phyloP scores from a whole-genome alignment of 257 asterid genomes.

The Schizonepeta tenuifolia region DNA sequence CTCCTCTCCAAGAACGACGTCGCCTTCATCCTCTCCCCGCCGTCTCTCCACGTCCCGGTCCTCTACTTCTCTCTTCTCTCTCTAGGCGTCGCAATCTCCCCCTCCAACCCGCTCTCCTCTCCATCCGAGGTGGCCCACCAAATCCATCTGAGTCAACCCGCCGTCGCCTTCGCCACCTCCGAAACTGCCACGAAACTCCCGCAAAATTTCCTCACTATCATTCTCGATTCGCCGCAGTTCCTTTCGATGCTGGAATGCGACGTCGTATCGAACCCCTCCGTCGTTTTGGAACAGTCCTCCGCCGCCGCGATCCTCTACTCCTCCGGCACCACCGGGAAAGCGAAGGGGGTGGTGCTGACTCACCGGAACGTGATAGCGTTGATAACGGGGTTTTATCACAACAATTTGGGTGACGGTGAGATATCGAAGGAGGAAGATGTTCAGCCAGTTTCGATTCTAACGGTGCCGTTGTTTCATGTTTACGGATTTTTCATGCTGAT shows the following conservation, averaged over 20 bases:
- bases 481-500: slow-evolving; percentile 82
- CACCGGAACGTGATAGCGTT: slow-evolving; percentile 75
- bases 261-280: slow-evolving; percentile 11
- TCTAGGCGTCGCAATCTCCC: slow-evolving; percentile 70
- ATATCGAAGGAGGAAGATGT: not conserved
- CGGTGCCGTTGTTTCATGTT: slow-evolving; percentile 85
- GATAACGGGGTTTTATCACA: slow-evolving; percentile 45
- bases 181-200: slow-evolving; percentile 49
- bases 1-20: slow-evolving; percentile 60
- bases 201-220: slow-evolving; percentile 34
- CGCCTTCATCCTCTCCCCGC: slow-evolving; percentile 76
- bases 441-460: slow-evolving; percentile 51
- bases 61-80: slow-evolving; percentile 82
- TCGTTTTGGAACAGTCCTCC: slow-evolving; percentile 51
- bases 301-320: slow-evolving; percentile 83
- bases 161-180: slow-evolving; percentile 59
- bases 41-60: slow-evolving; percentile 68
- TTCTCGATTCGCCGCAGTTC: slow-evolving; percentile 63
- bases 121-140: slow-evolving; percentile 66
- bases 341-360: slow-evolving; percentile 74
- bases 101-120: slow-evolving; percentile 75
- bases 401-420: not conserved
- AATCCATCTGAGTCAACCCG: slow-evolving; percentile 58
- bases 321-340: slow-evolving; percentile 89
- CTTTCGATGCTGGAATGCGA: slow-evolving; percentile 47